Conservation (phyloP, 2,329 filamentous ascomycete species). For the Hypoxylon sp. region DNA sequence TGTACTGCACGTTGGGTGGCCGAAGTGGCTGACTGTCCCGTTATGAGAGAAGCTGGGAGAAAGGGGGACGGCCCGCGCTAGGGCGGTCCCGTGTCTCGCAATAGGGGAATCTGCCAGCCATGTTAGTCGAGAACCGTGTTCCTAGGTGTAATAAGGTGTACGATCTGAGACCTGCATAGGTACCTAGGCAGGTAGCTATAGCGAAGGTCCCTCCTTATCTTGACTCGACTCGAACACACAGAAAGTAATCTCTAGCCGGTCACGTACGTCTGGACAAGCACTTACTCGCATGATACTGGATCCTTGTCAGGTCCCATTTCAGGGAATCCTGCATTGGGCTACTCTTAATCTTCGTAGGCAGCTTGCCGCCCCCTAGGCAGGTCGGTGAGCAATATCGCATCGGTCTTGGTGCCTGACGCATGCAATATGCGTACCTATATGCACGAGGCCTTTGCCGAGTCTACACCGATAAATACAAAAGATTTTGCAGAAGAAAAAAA, state of each 20-base stretch:
- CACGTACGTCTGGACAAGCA: background rate
- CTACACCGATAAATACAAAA: constrained; percentile 19
- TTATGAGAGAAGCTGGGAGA: background rate
- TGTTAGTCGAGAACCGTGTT: background rate
- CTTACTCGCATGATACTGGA: background rate
- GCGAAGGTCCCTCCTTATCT: background rate
- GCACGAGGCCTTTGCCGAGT: background rate
- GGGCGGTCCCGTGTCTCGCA: background rate
- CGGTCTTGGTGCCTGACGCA: constrained; percentile 17
- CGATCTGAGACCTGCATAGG: background rate
- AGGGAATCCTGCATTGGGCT: constrained; percentile 21
- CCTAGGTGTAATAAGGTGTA: background rate
- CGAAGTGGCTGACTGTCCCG: background rate
- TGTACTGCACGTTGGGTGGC: background rate
- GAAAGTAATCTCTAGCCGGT: background rate
- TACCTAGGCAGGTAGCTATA: too few relatives aligned
- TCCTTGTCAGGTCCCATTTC: constrained; percentile 6
- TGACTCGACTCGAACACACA: background rate
- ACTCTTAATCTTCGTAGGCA: constrained; percentile 3
- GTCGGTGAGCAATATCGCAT: constrained; percentile 1
- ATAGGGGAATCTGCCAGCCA: background rate
- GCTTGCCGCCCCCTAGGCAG: background rate
- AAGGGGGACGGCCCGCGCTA: background rate
- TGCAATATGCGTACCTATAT: constrained; percentile 1
- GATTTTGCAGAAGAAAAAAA: too few relatives aligned